These are phyloP conservation scores for Thinopyrum elongatum DNA, from an alignment of 176 grass and related monocot species.

Conservation along the genomic window DNA sequence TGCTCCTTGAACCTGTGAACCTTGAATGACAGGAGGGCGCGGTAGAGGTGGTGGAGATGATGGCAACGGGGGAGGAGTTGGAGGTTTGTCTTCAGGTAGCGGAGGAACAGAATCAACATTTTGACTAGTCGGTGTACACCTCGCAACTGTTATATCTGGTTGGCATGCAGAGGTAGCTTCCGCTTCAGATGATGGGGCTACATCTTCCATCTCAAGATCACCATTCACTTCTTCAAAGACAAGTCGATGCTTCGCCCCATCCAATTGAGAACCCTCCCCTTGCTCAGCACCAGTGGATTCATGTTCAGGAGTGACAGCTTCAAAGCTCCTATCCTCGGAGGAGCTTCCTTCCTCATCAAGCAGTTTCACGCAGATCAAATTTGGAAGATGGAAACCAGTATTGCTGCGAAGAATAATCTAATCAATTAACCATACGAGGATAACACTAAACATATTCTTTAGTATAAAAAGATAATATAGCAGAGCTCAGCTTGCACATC, in stretches of 20 bases:
- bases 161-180: constrained; percentile 30
- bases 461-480: constrained; percentile 26
- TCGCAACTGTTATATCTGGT: constrained; percentile 24
- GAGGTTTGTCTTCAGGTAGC: constrained; percentile 70
- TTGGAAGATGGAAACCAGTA: constrained; percentile 74
- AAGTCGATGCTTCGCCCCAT: constrained; percentile 57
- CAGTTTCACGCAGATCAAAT: constrained; percentile 61
- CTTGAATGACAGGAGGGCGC: constrained; percentile 31
- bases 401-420: constrained; percentile 60
- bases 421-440: neutral
- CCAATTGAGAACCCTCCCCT: constrained; percentile 31
- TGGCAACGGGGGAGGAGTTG: constrained; percentile 92
- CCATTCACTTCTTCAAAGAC: constrained; percentile 85
- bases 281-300: constrained; percentile 47
- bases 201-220: constrained; percentile 98
- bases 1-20: constrained; percentile 38
- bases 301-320: constrained; percentile 90
- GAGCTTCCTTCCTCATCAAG: constrained; percentile 72
- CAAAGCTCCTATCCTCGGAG: constrained; percentile 80
- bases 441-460: constrained; percentile 4
- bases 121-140: constrained; percentile 20
- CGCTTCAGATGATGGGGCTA: constrained; percentile 53
- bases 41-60: constrained; percentile 74
- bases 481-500: constrained; percentile 19
- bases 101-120: constrained; percentile 52